These are phyloP conservation scores for Diaporthe helianthi DNA, from an alignment of 2,329 filamentous ascomycete species.

Conservation along the genomic window DNA sequence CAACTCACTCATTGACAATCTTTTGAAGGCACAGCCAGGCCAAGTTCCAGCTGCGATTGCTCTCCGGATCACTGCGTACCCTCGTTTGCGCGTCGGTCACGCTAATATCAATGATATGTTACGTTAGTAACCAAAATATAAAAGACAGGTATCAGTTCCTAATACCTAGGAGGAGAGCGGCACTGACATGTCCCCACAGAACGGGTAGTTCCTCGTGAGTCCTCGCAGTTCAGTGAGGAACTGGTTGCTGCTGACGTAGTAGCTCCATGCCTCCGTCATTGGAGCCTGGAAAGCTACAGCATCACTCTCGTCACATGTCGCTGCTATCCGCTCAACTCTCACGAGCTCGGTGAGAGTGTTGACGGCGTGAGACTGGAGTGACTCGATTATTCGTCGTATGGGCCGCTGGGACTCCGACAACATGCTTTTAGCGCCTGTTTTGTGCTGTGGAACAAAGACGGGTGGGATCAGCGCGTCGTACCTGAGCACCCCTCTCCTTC, in stretches of 20 bases:
- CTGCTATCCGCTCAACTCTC: constrained; percentile 72
- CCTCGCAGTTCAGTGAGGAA: constrained; percentile 73
- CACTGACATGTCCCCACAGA: constrained; percentile 62
- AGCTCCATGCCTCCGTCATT: constrained; percentile 74
- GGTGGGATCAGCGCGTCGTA: neutral
- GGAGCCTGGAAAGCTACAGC: constrained; percentile 64
- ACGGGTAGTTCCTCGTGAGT: constrained; percentile 71
- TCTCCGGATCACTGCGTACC: constrained; percentile 69
- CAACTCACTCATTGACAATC: constrained; percentile 68
- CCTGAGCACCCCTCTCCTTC: constrained; percentile 32
- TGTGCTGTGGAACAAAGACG: neutral
- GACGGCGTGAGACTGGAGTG: constrained; percentile 70
- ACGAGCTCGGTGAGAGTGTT: constrained; percentile 77
- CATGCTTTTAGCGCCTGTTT: neutral
- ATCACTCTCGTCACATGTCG: constrained; percentile 63
- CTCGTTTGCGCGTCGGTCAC: constrained; percentile 70
- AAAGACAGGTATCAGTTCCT: no score
- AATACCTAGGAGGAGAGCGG: no score
- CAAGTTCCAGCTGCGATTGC: constrained; percentile 77
- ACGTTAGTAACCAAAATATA: no score
- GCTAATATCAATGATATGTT: no score
- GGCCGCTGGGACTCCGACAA: constrained; percentile 42
- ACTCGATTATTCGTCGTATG: constrained; percentile 63
- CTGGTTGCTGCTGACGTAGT: constrained; percentile 75
- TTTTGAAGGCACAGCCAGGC: constrained; percentile 76